Conservation (phyloP, 2,329 filamentous ascomycete genomes). For the Fusarium nygamai region DNA sequence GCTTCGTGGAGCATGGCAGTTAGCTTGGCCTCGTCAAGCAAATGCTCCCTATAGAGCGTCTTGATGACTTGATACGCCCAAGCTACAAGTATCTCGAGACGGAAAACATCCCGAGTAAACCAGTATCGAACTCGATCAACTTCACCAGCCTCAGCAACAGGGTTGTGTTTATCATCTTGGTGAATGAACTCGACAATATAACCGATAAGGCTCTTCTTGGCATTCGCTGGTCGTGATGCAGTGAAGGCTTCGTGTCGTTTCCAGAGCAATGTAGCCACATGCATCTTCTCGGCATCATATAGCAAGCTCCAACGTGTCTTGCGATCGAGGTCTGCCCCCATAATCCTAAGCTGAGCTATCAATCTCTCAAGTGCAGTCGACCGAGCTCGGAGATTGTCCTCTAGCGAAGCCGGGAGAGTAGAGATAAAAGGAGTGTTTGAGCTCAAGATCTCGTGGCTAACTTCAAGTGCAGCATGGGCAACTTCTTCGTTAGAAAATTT, state of each 20-base stretch:
- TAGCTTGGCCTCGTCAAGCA: constrained; percentile 64
- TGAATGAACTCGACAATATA: constrained; percentile 81
- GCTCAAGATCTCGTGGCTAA: constrained; percentile 84
- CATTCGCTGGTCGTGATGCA: constrained; percentile 65
- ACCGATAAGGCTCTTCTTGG: constrained; percentile 76
- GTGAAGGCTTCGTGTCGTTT: constrained; percentile 78
- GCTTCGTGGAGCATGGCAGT: constrained; percentile 74
- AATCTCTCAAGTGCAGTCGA: constrained; percentile 79
- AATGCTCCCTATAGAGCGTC: constrained; percentile 71
- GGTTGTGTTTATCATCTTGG: constrained; percentile 77
- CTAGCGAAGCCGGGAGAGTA: constrained; percentile 77
- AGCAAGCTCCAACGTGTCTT: constrained; percentile 81
- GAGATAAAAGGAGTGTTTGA: constrained; percentile 81
- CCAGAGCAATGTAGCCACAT: constrained; percentile 83
- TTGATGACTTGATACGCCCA: constrained; percentile 84
- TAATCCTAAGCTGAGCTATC: constrained; percentile 74
- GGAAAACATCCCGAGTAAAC: constrained; percentile 81
- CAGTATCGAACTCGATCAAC: constrained; percentile 85
- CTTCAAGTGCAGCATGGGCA: constrained; percentile 76
- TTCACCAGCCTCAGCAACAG: constrained; percentile 72
- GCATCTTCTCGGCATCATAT: constrained; percentile 91
- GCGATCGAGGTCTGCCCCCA: constrained; percentile 73
- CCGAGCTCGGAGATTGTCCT: constrained; percentile 80
- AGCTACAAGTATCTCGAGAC: constrained; percentile 78
- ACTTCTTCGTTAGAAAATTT: constrained; percentile 77